A percentile compares a stretch with the other conserved stretches of the same genome.
Evolutionary conservation across 176 grass and related monocot genomes (phyloP).

Genomic region (Musa troglodytarum): DNA sequence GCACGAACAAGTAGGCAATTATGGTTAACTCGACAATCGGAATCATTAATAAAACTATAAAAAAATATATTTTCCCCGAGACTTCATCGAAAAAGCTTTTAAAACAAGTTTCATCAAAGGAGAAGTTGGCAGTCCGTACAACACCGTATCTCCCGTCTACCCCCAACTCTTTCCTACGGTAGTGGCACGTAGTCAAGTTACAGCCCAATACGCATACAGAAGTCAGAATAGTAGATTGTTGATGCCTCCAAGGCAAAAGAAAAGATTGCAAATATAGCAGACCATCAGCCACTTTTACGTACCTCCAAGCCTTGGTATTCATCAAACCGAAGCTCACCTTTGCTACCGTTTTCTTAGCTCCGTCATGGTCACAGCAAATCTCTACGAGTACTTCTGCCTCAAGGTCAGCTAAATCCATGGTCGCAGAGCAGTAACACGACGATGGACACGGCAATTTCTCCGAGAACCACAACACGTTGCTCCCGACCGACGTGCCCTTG

Average conservation of each 20-base stretch:
- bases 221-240: too few species aligned
- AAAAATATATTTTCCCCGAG: too few species aligned
- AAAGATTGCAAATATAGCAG: conserved; percentile 63
- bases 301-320: conserved; percentile 38
- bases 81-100: too few species aligned
- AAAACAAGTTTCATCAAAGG: too few species aligned
- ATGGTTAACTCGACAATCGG: too few species aligned
- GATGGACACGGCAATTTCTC: conserved; percentile 35
- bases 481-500: conserved; percentile 26
- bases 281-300: conserved; percentile 45
- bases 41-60: too few species aligned
- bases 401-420: conserved; percentile 9
- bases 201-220: too few species aligned
- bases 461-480: conserved; percentile 33
- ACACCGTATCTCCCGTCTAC: too few species aligned
- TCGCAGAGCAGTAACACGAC: conserved; percentile 23
- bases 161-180: too few species aligned
- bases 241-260: conserved; percentile 19
- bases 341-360: conserved; percentile 24
- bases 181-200: too few species aligned
- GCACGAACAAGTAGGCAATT: too few species aligned
- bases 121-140: too few species aligned
- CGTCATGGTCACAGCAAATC: conserved; percentile 20
- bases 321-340: conserved; percentile 61
- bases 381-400: conserved; percentile 46